Conservation (phyloP, 192 early-diverging fungal species). For the Backusella sp. region DNA sequence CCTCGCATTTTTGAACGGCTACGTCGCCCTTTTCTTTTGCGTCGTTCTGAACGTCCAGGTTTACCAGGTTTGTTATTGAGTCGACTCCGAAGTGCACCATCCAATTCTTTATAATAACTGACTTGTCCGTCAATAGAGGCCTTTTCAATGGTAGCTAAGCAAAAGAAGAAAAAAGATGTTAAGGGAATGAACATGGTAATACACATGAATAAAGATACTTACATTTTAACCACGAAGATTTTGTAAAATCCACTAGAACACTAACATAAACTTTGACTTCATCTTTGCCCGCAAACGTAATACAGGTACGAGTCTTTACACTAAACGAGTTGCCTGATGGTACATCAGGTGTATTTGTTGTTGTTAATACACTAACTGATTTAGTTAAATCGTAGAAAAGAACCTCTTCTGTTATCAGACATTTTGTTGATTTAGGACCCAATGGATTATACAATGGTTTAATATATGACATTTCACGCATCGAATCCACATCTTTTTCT, state of each 20-base stretch:
- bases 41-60: not conserved
- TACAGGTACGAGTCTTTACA: constrained; percentile 48
- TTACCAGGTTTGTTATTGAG: constrained; percentile 31
- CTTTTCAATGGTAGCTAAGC: constrained; percentile 49
- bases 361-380: constrained; percentile 41
- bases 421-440: constrained; percentile 38
- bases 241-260: constrained; percentile 49
- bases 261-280: constrained; percentile 44
- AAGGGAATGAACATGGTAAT: not conserved
- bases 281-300: constrained; percentile 44
- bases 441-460: constrained; percentile 30
- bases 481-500: not conserved
- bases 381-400: constrained; percentile 43
- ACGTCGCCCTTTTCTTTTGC: not conserved
- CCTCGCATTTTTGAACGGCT: not conserved
- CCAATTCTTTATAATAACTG: constrained; percentile 43
- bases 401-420: constrained; percentile 40
- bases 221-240: constrained; percentile 51
- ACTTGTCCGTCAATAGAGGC: constrained; percentile 47
- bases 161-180: not conserved
- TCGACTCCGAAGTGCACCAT: constrained; percentile 36
- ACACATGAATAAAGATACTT: constrained; percentile 12
- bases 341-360: constrained; percentile 49
- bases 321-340: constrained; percentile 47
- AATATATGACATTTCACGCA: constrained; percentile 28